Evolutionary conservation across 805 yeast species (phyloP), one percentile per base, ranked within the genome.

Genomic region (Wickerhamiella hasegawae): DNA sequence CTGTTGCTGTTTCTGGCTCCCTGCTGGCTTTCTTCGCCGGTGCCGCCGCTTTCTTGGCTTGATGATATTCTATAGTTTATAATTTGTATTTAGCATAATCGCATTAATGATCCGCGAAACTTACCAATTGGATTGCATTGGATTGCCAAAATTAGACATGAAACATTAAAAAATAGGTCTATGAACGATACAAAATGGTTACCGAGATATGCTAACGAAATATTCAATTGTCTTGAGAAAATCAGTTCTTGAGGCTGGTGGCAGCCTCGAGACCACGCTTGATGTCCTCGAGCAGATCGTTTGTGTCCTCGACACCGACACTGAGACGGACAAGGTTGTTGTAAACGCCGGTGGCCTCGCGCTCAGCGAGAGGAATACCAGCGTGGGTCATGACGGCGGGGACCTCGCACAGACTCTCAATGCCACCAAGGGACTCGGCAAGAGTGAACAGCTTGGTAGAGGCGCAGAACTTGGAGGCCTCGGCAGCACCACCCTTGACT

Each of bases 371-470:
- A 51, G 90, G 83, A 56, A 81, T 81, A 54, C 93, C 93, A 37
- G 87, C 90, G 51, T 81, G 94, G 48, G 94, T 81, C 94, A 81
- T 81, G 39, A 73, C 71, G 32, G 93, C 90, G 28, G 94, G 94
- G 33, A 82, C 85, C 60, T 82, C 93, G 45, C 79, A 61, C 51
- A 81, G 65, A 6, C 85, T 75, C 63, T 82, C 94, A 43, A 82
- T 75, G 47, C 94, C 94, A 46, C 94, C 94, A 42, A 82, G 68
- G 16, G 93, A 80, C 62, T 83, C 94, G 38, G 94, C 93, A 52
- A 82, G 65, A 16, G 90, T 75, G 66, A 82, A 82, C 41, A 79
- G 54, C 61, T 76, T 71, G 43, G 92, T 79, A 31, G 72, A 52
- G 31, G 78, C 71, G 40, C 85, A 70, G 66, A 82, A 79, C 46